A percentile compares a stretch with the other conserved stretches of the same genome.
Conservation (phyloP, 1,139 yeast genomes). For the Sugiyamaella sp. region DNA sequence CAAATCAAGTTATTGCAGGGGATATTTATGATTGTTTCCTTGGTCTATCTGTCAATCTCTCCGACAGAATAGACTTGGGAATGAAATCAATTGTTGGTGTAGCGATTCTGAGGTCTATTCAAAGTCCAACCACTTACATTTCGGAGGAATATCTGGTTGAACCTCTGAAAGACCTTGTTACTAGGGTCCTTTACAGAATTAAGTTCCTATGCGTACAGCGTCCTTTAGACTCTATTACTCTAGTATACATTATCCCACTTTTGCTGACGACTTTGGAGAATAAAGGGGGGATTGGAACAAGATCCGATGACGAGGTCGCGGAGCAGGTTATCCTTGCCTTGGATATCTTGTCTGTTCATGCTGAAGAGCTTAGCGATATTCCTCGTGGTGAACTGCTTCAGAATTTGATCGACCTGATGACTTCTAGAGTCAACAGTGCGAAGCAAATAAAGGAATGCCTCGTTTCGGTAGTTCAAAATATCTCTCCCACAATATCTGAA, state of each 20-base stretch:
- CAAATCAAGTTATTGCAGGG: conserved; percentile 41
- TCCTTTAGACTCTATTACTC: conserved; percentile 67
- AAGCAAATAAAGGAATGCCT: conserved; percentile 84
- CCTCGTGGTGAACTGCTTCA: conserved; percentile 69
- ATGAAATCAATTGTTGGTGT: conserved; percentile 62
- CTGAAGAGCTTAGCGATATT: conserved; percentile 69
- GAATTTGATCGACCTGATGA: conserved; percentile 65
- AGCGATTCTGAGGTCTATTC: conserved; percentile 59
- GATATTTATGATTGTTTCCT: conserved; percentile 39
- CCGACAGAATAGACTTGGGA: conserved; percentile 52
- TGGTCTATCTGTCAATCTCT: conserved; percentile 40
- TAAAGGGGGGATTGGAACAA: conserved; percentile 59
- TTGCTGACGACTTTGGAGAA: conserved; percentile 54
- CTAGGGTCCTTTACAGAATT: conserved; percentile 72
- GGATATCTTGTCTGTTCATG: conserved; percentile 75
- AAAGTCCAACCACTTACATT: conserved; percentile 32
- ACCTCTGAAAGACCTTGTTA: conserved; percentile 55
- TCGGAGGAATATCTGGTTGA: conserved; percentile 52
- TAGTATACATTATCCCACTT: conserved; percentile 76
- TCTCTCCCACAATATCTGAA: conserved; percentile 60
- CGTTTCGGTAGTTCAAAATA: conserved; percentile 70
- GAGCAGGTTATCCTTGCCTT: conserved; percentile 80
- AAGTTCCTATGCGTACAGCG: conserved; percentile 74
- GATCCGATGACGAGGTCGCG: conserved; percentile 80
- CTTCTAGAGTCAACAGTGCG: conserved; percentile 69